Conservation (phyloP, 208 protist genomes). For the Tritrichomonas musculus region DNA sequence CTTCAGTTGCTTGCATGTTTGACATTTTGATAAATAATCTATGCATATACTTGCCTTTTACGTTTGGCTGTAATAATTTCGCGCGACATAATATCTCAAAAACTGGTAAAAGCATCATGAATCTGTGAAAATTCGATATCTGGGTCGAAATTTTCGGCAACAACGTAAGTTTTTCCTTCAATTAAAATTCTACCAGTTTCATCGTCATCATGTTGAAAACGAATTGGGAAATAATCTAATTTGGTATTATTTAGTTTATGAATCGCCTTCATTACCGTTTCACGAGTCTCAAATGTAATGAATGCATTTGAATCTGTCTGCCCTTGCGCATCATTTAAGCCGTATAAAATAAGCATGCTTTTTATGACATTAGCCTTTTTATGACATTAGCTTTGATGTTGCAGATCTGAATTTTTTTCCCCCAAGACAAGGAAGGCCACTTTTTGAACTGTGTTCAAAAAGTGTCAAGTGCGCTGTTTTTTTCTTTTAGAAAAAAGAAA, state of each 20-base stretch:
- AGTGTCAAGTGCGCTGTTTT: too few species aligned
- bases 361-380: too few species aligned
- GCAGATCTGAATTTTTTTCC: too few species aligned
- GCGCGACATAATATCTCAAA: constrained; percentile 3
- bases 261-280: not conserved
- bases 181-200: not conserved
- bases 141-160: not conserved
- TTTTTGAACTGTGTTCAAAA: too few species aligned
- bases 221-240: not conserved
- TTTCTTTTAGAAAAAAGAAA: too few species aligned
- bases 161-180: not conserved
- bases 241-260: not conserved
- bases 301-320: too few species aligned
- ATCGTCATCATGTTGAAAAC: not conserved
- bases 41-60: not conserved
- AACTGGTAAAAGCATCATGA: constrained; percentile 5
- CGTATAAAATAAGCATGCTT: too few species aligned
- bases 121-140: not conserved
- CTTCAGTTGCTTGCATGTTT: not conserved
- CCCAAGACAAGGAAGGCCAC: too few species aligned
- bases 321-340: too few species aligned
- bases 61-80: not conserved
- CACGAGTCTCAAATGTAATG: not conserved
- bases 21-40: not conserved
- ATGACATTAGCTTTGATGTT: too few species aligned